Base-by-base conservation (phyloP, 2,329 filamentous ascomycete species). In the Cladosporium sphaerospermum region DNA sequence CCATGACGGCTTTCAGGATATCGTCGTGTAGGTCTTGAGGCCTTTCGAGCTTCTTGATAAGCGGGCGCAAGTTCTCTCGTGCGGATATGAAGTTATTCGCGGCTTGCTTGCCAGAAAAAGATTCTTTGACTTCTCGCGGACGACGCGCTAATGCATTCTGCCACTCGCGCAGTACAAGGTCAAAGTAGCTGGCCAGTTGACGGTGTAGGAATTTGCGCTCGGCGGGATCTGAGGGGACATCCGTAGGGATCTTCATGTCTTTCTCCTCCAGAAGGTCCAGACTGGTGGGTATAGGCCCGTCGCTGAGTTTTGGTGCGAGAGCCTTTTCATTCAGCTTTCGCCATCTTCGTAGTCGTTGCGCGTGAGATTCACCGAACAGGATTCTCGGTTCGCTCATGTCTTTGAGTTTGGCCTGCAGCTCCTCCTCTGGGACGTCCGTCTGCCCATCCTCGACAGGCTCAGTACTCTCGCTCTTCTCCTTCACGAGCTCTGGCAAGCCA, bases 111-210 rank as follows among this genome's bases (percentile, higher is more conserved):
- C 91, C 89, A 16, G 88, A 83, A 59, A 84, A 86, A 28, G 88
- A 91, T 56, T 84, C 81, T 61, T 87, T 82, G 32, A 84, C 77
- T 2, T 75, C 73, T 8, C 71, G 62, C 28, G 79, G 73, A 45
- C 83, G 78, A 44, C 74, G 72, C 5, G 81, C 81, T 62, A 99
- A 80, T 4, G 91, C 90, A 39, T 74, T 67, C 62, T 91, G 83
- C 86, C 95, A 99, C 69, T 95, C 92, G 42, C 78, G 81, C 54
- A 99, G 75, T n/a, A 99, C 83, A 83, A 99, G 89, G 50, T 88
- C 95, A 74, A 99, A 97, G 75, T 96, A 99, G 45, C 88, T 93
- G 16, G 88, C 88, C 53, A 99, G 78, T 70, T 99, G 92, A 9
- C 92, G 80, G 73, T 86, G 92, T 39, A 99, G 75, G 70, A 86